Evolutionary conservation across 169 alveolate species (phyloP).

Genomic region (Plasmodium gonderi): DNA sequence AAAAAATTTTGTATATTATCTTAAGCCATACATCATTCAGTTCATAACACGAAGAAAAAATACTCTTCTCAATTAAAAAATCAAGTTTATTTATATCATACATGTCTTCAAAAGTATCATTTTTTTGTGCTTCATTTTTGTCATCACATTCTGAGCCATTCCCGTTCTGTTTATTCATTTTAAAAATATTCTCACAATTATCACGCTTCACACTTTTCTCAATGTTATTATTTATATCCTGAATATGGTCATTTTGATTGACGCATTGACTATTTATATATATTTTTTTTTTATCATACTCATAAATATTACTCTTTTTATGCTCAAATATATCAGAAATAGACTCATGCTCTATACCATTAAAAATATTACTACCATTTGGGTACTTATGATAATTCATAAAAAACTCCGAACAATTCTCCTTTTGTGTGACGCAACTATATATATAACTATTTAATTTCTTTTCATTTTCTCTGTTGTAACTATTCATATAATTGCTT

Average conservation of each 20-base stretch:
- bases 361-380: neutral
- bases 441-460: constrained; percentile 10
- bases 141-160: neutral
- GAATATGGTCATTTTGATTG: neutral
- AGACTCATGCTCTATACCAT: neutral
- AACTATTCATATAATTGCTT: constrained; percentile 24
- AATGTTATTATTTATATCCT: neutral
- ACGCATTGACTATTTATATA: neutral
- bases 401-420: neutral
- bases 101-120: constrained; percentile 63
- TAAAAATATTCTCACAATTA: neutral
- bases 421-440: neutral
- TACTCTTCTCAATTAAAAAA: neutral
- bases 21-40: constrained; percentile 56
- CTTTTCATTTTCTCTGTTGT: constrained; percentile 8
- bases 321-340: neutral
- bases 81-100: constrained; percentile 16
- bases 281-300: neutral
- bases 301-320: neutral
- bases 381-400: neutral
- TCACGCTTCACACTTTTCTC: neutral
- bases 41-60: neutral
- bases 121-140: neutral
- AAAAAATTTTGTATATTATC: constrained; percentile 49
- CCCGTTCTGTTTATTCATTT: neutral